Conservation (phyloP, 2,329 filamentous ascomycete genomes). For the Fusarium sp. region DNA sequence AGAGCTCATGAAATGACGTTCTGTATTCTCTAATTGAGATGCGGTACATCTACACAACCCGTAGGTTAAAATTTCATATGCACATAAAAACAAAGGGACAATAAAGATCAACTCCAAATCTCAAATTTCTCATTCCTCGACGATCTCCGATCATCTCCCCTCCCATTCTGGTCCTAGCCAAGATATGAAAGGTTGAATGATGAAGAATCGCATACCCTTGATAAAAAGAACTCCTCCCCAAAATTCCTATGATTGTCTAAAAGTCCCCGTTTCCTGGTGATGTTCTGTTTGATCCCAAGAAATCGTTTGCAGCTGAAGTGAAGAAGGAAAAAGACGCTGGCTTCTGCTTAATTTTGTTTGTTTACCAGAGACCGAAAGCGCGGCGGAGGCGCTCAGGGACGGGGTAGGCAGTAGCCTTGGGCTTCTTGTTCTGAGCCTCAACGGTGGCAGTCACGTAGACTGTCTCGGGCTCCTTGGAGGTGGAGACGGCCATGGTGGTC, state of each 20-base stretch:
- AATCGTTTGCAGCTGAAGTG: slow-evolving; percentile 11
- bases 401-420: slow-evolving; percentile 18
- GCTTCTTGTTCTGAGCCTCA: slow-evolving; percentile 17
- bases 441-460: slow-evolving; percentile 43
- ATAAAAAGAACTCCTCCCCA: slow-evolving; percentile 12
- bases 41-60: slow-evolving; percentile 26
- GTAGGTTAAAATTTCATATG: slow-evolving; percentile 32
- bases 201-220: slow-evolving; percentile 1
- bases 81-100: slow-evolving; percentile 40
- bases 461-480: slow-evolving; percentile 37
- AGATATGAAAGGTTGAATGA: not conserved
- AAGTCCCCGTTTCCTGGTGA: not conserved
- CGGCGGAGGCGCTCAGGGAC: slow-evolving; percentile 32
- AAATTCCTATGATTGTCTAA: slow-evolving; percentile 11
- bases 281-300: not conserved
- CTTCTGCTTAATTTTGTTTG: not conserved
- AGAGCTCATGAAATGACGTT: slow-evolving; percentile 1
- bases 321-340: slow-evolving; percentile 9
- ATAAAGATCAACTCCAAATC: slow-evolving; percentile 29
- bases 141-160: not conserved
- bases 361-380: slow-evolving; percentile 38
- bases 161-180: slow-evolving; percentile 25
- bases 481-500: slow-evolving; percentile 41
- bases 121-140: slow-evolving; percentile 25
- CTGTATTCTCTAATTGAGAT: slow-evolving; percentile 26